phyloP scores from a whole-genome alignment of 352 stramenopile species.

The Pilasporangium apinafurcum region DNA sequence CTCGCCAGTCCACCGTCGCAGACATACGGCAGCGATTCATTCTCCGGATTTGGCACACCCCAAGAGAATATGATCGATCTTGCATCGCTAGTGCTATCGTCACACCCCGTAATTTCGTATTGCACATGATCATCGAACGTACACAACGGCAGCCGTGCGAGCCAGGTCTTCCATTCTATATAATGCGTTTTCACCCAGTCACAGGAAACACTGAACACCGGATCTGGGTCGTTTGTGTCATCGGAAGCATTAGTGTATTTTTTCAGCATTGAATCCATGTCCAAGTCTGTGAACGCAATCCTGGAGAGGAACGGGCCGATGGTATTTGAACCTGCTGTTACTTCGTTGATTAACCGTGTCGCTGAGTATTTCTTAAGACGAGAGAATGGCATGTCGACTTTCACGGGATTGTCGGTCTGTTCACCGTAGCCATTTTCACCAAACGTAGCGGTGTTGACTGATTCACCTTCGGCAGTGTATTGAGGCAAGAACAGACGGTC shows the following conservation, averaged over 20 bases:
- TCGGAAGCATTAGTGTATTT: conserved; percentile 1
- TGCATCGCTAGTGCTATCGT: conserved; percentile 3
- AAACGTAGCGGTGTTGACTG: conserved; percentile 11
- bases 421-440: conserved; percentile 35
- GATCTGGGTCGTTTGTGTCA: not conserved
- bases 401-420: conserved; percentile 23
- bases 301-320: conserved; percentile 15
- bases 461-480: conserved; percentile 5
- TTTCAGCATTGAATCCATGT: conserved; percentile 23
- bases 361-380: conserved; percentile 22
- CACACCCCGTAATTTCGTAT: conserved; percentile 19
- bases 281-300: conserved; percentile 13
- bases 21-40: conserved; percentile 22
- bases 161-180: conserved; percentile 9
- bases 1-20: conserved; percentile 28
- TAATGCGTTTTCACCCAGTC: conserved; percentile 22
- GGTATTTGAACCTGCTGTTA: not conserved
- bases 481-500: conserved; percentile 30
- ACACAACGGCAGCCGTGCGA: conserved; percentile 16
- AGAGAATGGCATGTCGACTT: conserved; percentile 24
- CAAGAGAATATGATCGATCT: conserved; percentile 36
- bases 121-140: conserved; percentile 20
- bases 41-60: conserved; percentile 23
- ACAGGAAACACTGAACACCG: conserved; percentile 14
- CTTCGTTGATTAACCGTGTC: conserved; percentile 8